Conservation (phyloP, 805 yeast species). For the Hanseniaspora thailandica region DNA sequence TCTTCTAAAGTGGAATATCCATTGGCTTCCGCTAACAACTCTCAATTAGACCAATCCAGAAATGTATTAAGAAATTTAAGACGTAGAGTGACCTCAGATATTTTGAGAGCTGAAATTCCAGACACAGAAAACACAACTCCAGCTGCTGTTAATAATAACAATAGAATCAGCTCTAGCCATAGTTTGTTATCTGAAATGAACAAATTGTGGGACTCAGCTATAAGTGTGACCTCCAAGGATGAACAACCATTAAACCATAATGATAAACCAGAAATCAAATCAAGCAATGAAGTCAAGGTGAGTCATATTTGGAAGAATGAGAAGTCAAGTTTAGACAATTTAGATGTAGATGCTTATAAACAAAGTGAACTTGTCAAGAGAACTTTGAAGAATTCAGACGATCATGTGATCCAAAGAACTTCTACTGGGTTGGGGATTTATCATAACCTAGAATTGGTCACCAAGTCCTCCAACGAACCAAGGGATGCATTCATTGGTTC, state of each 20-base stretch:
- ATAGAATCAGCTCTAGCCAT: background rate
- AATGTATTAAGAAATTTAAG: slow-evolving; percentile 1
- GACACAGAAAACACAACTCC: background rate
- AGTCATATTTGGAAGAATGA: background rate
- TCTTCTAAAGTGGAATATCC: background rate
- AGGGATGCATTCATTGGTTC: background rate
- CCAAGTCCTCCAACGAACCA: background rate
- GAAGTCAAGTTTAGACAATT: background rate
- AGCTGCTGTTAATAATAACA: background rate
- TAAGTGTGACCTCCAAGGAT: background rate
- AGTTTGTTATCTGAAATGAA: slow-evolving; percentile 7
- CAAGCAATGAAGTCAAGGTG: background rate
- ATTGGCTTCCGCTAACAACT: background rate
- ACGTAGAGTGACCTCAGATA: slow-evolving; percentile 6
- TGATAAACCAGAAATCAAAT: background rate
- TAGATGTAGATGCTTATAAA: background rate
- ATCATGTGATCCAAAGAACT: slow-evolving; percentile 8
- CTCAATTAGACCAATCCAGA: slow-evolving; percentile 3
- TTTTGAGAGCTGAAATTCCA: background rate
- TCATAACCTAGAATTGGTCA: background rate
- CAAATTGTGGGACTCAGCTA: slow-evolving; percentile 6
- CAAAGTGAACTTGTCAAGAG: background rate
- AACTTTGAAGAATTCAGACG: slow-evolving; percentile 1
- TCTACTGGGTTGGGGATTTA: slow-evolving; percentile 6
- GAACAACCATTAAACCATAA: background rate